Evolutionary conservation across 2,329 filamentous ascomycete species (phyloP).

Genomic region (Verticillium klebahnii): DNA sequence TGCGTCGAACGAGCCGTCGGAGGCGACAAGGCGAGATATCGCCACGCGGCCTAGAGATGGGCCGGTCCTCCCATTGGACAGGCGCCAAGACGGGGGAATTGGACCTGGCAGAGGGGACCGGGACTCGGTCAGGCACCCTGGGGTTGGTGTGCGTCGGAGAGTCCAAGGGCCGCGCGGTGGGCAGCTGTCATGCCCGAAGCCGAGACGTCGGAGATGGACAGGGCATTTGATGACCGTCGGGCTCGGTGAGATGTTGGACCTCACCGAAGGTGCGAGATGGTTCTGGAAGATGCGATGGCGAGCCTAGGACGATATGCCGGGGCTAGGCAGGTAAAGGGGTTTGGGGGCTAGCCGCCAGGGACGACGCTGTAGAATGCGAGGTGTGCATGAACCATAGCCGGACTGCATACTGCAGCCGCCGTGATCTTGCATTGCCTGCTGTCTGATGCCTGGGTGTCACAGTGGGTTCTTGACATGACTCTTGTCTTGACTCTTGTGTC

Average conservation of each 20-base stretch:
- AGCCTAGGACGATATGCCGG: neutral
- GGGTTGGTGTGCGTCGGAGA: neutral
- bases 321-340: neutral
- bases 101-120: neutral
- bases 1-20: constrained; percentile 9
- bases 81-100: neutral
- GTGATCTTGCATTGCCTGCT: neutral
- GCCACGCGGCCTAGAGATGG: constrained; percentile 12
- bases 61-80: constrained; percentile 6
- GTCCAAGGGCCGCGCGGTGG: neutral
- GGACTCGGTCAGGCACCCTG: neutral
- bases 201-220: neutral
- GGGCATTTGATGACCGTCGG: neutral
- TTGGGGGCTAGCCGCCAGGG: neutral
- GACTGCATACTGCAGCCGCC: neutral
- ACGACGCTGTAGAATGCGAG: neutral
- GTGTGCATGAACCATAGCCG: neutral
- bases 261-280: neutral
- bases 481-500: neutral
- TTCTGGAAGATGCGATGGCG: neutral
- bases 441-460: neutral
- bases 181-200: neutral
- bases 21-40: constrained; percentile 8
- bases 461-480: neutral
- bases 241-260: neutral